Evolutionary conservation across 306 rosid genomes (phyloP).

Genomic region (Cotoneaster glaucophyllus): DNA sequence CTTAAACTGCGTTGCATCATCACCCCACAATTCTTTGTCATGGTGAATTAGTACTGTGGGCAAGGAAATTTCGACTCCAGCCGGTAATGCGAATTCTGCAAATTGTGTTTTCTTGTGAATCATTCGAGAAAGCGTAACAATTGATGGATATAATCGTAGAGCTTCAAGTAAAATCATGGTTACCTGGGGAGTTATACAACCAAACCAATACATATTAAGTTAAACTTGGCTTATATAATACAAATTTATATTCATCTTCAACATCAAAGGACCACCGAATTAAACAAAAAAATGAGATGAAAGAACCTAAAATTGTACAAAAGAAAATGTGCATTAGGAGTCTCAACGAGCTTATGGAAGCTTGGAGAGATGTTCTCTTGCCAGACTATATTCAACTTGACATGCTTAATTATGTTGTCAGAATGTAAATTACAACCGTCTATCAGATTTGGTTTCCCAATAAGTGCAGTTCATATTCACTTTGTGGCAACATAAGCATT

Average conservation of each 20-base stretch:
- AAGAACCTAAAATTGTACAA: background rate
- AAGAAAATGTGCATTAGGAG: background rate
- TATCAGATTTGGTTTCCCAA: too few relatives aligned
- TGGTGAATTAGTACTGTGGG: constrained; percentile 34
- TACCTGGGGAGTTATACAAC: constrained; percentile 20
- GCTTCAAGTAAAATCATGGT: constrained; percentile 48
- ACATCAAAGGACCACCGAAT: background rate
- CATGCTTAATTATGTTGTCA: too few relatives aligned
- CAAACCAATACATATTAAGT: too few relatives aligned
- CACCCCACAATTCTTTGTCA: constrained; percentile 46
- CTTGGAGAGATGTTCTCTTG: too few relatives aligned
- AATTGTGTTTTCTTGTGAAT: constrained; percentile 21
- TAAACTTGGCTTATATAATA: too few relatives aligned
- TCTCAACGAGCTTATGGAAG: background rate
- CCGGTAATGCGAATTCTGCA: constrained; percentile 33
- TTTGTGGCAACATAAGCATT: too few relatives aligned
- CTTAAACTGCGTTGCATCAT: constrained; percentile 44
- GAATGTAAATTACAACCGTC: too few relatives aligned
- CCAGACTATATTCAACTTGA: too few relatives aligned
- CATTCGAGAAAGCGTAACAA: background rate
- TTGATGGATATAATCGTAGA: constrained; percentile 45
- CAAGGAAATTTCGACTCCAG: constrained; percentile 25
- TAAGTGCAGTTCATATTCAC: too few relatives aligned
- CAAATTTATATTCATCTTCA: background rate
- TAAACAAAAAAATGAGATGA: background rate